Conservation (phyloP, 495 filamentous ascomycete genomes). For the Pyrenula massariospora region DNA sequence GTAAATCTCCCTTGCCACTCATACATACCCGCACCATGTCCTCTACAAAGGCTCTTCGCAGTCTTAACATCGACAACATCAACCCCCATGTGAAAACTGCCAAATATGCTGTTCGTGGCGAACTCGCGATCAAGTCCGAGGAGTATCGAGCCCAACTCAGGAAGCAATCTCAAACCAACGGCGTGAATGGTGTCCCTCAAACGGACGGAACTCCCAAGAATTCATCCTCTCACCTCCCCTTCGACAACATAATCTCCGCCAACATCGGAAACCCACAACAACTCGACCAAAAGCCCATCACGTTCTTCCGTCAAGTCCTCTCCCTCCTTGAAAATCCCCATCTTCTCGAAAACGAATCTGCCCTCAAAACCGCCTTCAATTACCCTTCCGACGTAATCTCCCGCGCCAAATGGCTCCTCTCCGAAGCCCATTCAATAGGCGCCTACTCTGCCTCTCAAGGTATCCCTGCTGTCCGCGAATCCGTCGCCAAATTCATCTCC, state of each 20-base stretch:
- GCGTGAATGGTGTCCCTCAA: slow-evolving; percentile 6
- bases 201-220: slow-evolving; percentile 12
- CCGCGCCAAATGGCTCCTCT: slow-evolving; percentile 66
- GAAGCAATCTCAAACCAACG: slow-evolving; percentile 24
- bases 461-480: slow-evolving; percentile 70
- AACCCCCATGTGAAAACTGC: slow-evolving; percentile 75
- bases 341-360: slow-evolving; percentile 68
- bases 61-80: slow-evolving; percentile 78
- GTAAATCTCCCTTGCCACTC: not conserved
- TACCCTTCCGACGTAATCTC: slow-evolving; percentile 84
- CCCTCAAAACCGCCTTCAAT: slow-evolving; percentile 49
- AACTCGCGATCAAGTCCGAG: slow-evolving; percentile 84
- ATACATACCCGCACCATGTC: slow-evolving; percentile 41
- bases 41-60: slow-evolving; percentile 34
- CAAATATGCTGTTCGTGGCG: slow-evolving; percentile 93
- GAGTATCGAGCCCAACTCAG: slow-evolving; percentile 64
- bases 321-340: slow-evolving; percentile 85
- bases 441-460: slow-evolving; percentile 95
- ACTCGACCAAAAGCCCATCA: slow-evolving; percentile 96
- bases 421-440: slow-evolving; percentile 78
- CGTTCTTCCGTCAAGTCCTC: slow-evolving; percentile 95
- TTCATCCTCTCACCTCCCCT: slow-evolving; percentile 52
- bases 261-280: slow-evolving; percentile 99
- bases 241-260: slow-evolving; percentile 81
- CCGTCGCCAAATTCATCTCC: slow-evolving; percentile 86